Base-by-base conservation (phyloP, 2,329 filamentous ascomycete genomes). In the Fusarium longipes region DNA sequence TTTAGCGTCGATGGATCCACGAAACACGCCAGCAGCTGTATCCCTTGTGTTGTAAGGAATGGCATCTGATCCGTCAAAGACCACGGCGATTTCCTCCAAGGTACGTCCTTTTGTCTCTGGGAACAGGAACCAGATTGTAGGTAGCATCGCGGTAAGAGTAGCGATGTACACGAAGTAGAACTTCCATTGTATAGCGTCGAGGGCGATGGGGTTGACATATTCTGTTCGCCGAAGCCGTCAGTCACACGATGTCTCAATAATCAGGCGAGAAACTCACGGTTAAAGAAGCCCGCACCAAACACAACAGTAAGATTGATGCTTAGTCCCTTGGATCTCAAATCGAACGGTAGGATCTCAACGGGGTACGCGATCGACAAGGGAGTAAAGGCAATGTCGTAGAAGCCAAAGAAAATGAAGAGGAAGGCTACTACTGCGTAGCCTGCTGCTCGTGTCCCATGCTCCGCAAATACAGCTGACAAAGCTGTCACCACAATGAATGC, bases 141-240 rank as follows among this genome's bases (percentile, higher is more conserved):
- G 39, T 2, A 60, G 24, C 25, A 62, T 44, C 10, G 43, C 39
- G 2, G 60, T 15, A 10, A 68, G 45, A 1, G 49, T 49, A 5
- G 36, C 65, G 3, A 67, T 51, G 36, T 68, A 68, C 14, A 68
- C 64, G 8, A 57, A 40, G 38, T 68, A 68, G 14, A 51, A 68
- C 29, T 50, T 64, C 65, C 65, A 68, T 12, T 42, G 32, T 1
- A 68, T 62, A 8, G 24, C 51, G 6, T 65, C 59, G 10, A 68
- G 56, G 1, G 60, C 60, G n/a, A 68, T 61, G 1, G 65, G 65
- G 9, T 68, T 68, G 14, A 68, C 65, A 5, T 60, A 67, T 32
- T 65, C 39, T 57, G n/a, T 6, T 35, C 12, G 11, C 18, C 6
- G 1, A 22, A 3, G 3, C 9, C 40, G 3, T 49, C 25, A 49